Evolutionary conservation across 768 basidiomycete genomes (phyloP).

Genomic region (Lactifluus subvellereus): DNA sequence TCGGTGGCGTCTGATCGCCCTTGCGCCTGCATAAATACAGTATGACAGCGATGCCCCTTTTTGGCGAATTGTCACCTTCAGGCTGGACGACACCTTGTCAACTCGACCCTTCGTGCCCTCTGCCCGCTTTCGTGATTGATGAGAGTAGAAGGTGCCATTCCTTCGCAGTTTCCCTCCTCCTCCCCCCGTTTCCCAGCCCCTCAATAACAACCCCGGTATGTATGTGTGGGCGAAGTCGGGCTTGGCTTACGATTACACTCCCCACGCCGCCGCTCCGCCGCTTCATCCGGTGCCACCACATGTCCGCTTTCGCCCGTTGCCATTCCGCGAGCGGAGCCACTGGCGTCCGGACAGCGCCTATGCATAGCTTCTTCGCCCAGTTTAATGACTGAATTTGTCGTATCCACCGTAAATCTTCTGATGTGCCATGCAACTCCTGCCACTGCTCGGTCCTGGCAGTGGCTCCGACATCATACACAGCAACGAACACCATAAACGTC

Average conservation of each 20-base stretch:
- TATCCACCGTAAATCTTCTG: neutral
- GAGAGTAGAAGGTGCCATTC: neutral
- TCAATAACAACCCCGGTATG: no score
- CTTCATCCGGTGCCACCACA: neutral
- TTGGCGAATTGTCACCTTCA: neutral
- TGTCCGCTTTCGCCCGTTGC: neutral
- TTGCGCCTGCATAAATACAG: neutral
- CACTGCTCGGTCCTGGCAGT: neutral
- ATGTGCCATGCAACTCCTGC: neutral
- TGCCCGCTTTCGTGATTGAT: neutral
- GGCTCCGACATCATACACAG: neutral
- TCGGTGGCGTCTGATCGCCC: constrained; percentile 14
- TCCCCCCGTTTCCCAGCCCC: neutral
- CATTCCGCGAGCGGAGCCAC: neutral
- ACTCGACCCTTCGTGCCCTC: neutral
- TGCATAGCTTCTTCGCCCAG: neutral
- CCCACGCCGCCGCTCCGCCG: neutral
- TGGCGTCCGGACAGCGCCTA: neutral
- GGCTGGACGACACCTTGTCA: no score
- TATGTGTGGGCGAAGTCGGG: neutral
- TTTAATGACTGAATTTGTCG: neutral
- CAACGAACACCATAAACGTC: neutral
- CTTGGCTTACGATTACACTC: neutral
- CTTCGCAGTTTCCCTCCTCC: neutral
- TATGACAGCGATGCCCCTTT: neutral